These are phyloP conservation scores for Coelastrella sp. DNA, from an alignment of 139 green algal species.

Conservation along the genomic window DNA sequence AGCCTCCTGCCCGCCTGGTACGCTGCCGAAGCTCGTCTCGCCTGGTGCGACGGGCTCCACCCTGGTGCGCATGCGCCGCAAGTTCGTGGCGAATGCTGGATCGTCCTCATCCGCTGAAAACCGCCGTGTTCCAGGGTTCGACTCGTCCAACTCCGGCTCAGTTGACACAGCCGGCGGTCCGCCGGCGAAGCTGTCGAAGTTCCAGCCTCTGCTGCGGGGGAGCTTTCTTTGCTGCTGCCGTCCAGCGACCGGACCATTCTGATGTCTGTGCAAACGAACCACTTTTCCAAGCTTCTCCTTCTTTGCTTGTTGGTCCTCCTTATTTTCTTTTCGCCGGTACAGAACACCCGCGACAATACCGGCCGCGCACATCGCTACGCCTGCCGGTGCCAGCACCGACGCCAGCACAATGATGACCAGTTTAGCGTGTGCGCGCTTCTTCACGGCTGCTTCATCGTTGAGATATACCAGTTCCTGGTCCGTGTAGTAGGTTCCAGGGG, in stretches of 20 bases:
- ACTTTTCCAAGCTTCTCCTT: neutral
- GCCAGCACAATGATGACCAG: neutral
- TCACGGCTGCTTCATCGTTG: neutral
- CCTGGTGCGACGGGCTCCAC: neutral
- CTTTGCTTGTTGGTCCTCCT: neutral
- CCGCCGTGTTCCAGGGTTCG: neutral
- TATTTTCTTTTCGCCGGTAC: neutral
- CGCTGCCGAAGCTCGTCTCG: slow-evolving; percentile 25
- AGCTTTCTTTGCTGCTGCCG: neutral
- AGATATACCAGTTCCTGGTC: neutral
- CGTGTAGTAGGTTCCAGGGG: neutral
- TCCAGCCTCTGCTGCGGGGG: neutral
- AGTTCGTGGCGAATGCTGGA: neutral
- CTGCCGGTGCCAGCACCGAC: neutral
- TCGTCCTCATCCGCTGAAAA: neutral
- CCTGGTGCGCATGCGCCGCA: neutral
- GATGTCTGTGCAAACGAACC: neutral
- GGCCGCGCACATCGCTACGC: neutral
- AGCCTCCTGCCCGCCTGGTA: neutral
- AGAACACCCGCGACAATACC: neutral
- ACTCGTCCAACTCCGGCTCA: neutral
- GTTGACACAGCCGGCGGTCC: neutral
- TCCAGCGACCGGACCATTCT: neutral
- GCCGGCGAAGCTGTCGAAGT: neutral
- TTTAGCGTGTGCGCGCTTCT: neutral